Percentiles rank a stretch among this genome's conserved stretches.
Conservation (phyloP, 495 filamentous ascomycete genomes). For the Ascodesmis nigricans region DNA sequence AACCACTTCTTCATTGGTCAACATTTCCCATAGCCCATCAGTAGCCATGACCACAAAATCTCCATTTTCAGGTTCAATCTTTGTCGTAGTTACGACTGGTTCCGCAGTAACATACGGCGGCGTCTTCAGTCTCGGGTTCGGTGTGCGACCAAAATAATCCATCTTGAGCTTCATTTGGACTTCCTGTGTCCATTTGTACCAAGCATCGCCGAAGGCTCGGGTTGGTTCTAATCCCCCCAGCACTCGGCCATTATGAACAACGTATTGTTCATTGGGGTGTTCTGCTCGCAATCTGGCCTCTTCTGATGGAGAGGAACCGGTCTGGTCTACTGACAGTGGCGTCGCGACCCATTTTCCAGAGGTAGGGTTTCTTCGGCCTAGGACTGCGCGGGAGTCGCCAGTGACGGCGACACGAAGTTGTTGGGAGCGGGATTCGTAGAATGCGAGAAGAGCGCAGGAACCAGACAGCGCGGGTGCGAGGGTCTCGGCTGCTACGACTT, state of each 20-base stretch:
- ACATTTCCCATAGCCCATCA: conserved; percentile 97
- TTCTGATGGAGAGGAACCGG: conserved; percentile 65
- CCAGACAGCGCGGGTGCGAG: conserved; percentile 85
- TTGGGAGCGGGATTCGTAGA: conserved; percentile 74
- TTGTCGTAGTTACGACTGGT: conserved; percentile 83
- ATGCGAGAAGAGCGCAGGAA: conserved; percentile 85
- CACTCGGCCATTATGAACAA: conserved; percentile 69
- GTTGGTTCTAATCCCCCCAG: conserved; percentile 80
- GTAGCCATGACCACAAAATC: conserved; percentile 96
- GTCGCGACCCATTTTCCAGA: conserved; percentile 88
- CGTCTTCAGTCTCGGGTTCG: conserved; percentile 51
- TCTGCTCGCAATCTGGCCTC: conserved; percentile 55
- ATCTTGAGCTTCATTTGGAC: conserved; percentile 57
- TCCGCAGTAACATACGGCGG: conserved; percentile 97
- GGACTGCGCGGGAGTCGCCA: conserved; percentile 79
- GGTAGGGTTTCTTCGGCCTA: conserved; percentile 46
- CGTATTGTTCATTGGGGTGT: conserved; percentile 71
- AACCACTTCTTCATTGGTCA: conserved; percentile 95
- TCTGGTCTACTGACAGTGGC: conserved; percentile 76
- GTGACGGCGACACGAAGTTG: conserved; percentile 79
- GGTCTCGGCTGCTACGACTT: conserved; percentile 64
- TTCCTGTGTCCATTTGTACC: conserved; percentile 86
- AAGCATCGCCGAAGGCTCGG: conserved; percentile 84
- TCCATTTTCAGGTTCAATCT: conserved; percentile 69
- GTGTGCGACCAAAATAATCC: conserved; percentile 65